A percentile compares a stretch with the other conserved stretches of the same genome.
Conservation (phyloP, 208 protist genomes). For the Trypanosoma boissoni region DNA sequence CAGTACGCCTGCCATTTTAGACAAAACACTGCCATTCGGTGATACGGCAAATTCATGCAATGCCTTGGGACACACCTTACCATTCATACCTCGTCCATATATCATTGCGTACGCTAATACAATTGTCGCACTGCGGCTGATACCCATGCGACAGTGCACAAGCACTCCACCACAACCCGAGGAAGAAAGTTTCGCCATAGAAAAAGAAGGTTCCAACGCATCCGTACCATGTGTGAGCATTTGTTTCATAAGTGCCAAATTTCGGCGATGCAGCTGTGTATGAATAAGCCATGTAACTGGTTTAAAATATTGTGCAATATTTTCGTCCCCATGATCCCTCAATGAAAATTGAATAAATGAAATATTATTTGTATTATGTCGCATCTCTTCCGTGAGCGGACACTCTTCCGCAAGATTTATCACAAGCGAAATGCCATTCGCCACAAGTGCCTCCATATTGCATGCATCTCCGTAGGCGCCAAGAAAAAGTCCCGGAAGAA, state of each 20-base stretch:
- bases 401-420: constrained; percentile 72
- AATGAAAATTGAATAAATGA: constrained; percentile 52
- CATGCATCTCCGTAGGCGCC: constrained; percentile 47
- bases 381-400: constrained; percentile 34
- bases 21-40: neutral
- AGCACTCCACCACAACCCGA: constrained; percentile 55
- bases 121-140: constrained; percentile 76
- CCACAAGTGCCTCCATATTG: constrained; percentile 33
- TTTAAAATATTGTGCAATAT: constrained; percentile 48
- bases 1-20: too few relatives aligned
- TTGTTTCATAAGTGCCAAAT: constrained; percentile 13
- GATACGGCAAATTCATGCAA: neutral
- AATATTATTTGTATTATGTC: constrained; percentile 38
- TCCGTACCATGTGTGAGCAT: neutral
- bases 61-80: neutral
- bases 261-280: constrained; percentile 65
- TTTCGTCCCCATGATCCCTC: constrained; percentile 72
- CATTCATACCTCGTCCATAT: constrained; percentile 44
- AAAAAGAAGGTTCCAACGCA: neutral
- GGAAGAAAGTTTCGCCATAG: neutral
- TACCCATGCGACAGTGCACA: constrained; percentile 80
- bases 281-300: constrained; percentile 68
- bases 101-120: constrained; percentile 82
- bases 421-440: constrained; percentile 53
- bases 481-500: constrained; percentile 69